Conservation (phyloP, 805 yeast genomes). For the Barnettozyma populi region DNA sequence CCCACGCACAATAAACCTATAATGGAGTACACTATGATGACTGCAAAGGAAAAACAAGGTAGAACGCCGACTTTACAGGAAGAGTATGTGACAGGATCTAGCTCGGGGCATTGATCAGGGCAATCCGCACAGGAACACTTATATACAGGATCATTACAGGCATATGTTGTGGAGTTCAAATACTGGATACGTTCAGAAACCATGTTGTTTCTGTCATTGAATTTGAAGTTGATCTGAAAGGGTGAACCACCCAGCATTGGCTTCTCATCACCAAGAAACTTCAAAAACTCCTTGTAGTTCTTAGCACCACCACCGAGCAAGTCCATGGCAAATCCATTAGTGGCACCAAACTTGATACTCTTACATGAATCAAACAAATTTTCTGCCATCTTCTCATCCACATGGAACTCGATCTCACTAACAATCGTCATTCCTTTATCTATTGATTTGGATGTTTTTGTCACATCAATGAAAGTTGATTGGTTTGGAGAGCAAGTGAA, state of each 20-base stretch:
- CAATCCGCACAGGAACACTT: conserved; percentile 93
- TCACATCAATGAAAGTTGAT: conserved; percentile 64
- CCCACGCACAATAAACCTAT: conserved; percentile 23
- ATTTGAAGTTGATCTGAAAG: conserved; percentile 79
- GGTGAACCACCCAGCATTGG: conserved; percentile 95
- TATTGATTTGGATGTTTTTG: conserved; percentile 42
- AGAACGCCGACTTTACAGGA: conserved; percentile 54
- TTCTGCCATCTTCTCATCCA: conserved; percentile 55
- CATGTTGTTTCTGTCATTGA: conserved; percentile 32
- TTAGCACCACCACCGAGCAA: conserved; percentile 96
- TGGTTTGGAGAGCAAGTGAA: conserved; percentile 91
- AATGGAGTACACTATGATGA: conserved; percentile 45
- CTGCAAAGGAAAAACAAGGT: conserved; percentile 68
- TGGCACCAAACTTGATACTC: conserved; percentile 84
- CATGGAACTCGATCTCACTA: conserved; percentile 60
- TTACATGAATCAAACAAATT: conserved; percentile 79
- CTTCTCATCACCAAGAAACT: conserved; percentile 91
- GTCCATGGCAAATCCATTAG: conserved; percentile 96
- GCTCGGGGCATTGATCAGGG: conserved; percentile 66
- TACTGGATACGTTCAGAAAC: conserved; percentile 12
- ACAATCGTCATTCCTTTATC: conserved; percentile 52
- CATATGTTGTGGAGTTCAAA: conserved; percentile 19
- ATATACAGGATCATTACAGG: conserved; percentile 59
- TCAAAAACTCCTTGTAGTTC: conserved; percentile 63
- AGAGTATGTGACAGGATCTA: conserved; percentile 41